A percentile compares a stretch with the other conserved stretches of the same genome.
phyloP scores from a whole-genome alignment of 139 green algal species.

The Chlorella sp. region DNA sequence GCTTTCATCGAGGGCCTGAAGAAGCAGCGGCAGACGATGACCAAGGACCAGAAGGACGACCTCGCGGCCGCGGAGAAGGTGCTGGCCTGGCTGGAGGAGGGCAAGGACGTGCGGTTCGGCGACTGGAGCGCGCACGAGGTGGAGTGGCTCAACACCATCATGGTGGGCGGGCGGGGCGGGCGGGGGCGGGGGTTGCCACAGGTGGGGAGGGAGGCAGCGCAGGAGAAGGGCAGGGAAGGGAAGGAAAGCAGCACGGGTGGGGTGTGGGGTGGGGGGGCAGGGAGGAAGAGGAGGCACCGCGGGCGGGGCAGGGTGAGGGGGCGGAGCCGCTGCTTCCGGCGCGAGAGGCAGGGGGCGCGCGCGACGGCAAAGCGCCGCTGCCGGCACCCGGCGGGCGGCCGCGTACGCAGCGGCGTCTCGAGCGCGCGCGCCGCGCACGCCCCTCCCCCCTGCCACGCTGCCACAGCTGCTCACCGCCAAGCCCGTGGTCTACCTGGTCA shows the following conservation, averaged over 20 bases:
- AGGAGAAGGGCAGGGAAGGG: neutral
- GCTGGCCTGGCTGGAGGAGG: slow-evolving; percentile 62
- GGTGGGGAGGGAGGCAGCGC: neutral
- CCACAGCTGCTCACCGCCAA: slow-evolving; percentile 87
- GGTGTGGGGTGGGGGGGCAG: neutral
- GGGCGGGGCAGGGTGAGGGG: no score
- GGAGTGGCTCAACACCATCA: slow-evolving; percentile 83
- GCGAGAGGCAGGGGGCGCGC: neutral
- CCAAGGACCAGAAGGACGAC: slow-evolving; percentile 91
- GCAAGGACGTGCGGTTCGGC: slow-evolving; percentile 84
- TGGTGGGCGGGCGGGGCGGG: neutral
- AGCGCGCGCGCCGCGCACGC: neutral
- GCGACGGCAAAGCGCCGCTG: neutral
- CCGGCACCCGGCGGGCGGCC: no score
- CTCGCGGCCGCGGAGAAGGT: slow-evolving; percentile 62
- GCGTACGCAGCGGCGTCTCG: no score
- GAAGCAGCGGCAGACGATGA: slow-evolving; percentile 42
- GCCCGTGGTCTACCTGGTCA: slow-evolving; percentile 96
- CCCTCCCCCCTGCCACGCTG: neutral
- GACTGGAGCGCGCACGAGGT: slow-evolving; percentile 83
- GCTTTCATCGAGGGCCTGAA: slow-evolving; percentile 39
- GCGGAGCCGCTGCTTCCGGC: neutral
- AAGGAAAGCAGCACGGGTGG: no score
- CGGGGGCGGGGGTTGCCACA: neutral
- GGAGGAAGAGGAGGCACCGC: no score